A percentile compares a stretch with the other conserved stretches of the same genome.
Conservation (phyloP, 768 basidiomycete genomes). For the Pholiota molesta region DNA sequence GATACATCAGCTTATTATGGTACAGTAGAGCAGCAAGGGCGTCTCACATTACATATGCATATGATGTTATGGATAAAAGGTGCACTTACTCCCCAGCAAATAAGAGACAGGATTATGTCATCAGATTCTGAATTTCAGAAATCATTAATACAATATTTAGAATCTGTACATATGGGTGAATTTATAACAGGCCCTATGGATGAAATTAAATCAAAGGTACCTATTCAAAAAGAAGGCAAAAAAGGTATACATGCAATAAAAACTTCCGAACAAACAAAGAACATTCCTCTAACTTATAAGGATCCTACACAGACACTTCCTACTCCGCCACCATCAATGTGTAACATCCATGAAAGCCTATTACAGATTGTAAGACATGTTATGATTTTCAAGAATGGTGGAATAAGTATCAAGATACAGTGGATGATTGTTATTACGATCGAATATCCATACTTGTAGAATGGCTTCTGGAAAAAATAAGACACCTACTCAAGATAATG, state of each 20-base stretch:
- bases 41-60: slow-evolving; percentile 36
- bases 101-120: slow-evolving; percentile 29
- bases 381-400: slow-evolving; percentile 17
- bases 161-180: slow-evolving; percentile 28
- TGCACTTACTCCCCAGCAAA: slow-evolving; percentile 32
- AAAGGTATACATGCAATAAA: background rate
- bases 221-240: background rate
- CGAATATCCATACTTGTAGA: slow-evolving; percentile 33
- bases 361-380: slow-evolving; percentile 7
- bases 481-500: slow-evolving; percentile 12
- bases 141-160: slow-evolving; percentile 26
- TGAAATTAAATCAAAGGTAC: slow-evolving; percentile 20
- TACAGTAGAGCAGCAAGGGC: slow-evolving; percentile 33
- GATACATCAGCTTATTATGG: slow-evolving; percentile 29
- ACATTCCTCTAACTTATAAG: slow-evolving; percentile 1
- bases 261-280: background rate
- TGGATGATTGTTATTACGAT: slow-evolving; percentile 31
- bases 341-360: slow-evolving; percentile 5
- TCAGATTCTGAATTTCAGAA: slow-evolving; percentile 22
- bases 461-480: slow-evolving; percentile 19
- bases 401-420: slow-evolving; percentile 15
- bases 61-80: slow-evolving; percentile 33
- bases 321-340: slow-evolving; percentile 20
- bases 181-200: slow-evolving; percentile 29
- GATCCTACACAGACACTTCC: slow-evolving; percentile 29